These are phyloP conservation scores for Hymenoscyphus occultus DNA, from an alignment of 2,329 filamentous ascomycete genomes.

Conservation along the genomic window DNA sequence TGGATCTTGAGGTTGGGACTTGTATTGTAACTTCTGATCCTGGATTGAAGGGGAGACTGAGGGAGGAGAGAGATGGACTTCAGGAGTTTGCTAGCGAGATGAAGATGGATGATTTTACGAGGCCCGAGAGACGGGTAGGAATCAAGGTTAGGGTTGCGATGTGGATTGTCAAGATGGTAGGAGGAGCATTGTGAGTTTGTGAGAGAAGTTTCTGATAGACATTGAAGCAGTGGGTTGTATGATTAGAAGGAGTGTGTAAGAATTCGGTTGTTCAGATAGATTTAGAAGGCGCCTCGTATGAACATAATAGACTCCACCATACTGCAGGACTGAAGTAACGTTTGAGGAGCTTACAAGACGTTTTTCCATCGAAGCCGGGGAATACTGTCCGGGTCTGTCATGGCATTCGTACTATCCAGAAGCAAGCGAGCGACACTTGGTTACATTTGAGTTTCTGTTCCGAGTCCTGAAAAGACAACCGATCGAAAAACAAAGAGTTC, in stretches of 20 bases:
- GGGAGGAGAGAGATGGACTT: slow-evolving; percentile 76
- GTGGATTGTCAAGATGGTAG: slow-evolving; percentile 86
- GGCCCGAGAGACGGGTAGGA: slow-evolving; percentile 77
- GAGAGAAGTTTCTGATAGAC: too few relatives aligned
- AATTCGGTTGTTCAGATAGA: background rate
- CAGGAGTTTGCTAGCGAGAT: slow-evolving; percentile 69
- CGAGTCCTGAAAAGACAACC: too few relatives aligned
- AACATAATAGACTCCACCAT: too few relatives aligned
- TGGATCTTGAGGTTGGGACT: slow-evolving; percentile 88
- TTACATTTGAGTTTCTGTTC: too few relatives aligned
- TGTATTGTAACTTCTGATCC: slow-evolving; percentile 79
- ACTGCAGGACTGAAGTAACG: too few relatives aligned
- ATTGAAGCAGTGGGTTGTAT: background rate
- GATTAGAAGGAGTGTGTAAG: background rate
- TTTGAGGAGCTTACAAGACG: too few relatives aligned
- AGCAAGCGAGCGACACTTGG: too few relatives aligned
- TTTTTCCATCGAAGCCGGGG: too few relatives aligned
- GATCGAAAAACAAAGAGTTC: too few relatives aligned
- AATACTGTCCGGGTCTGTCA: too few relatives aligned
- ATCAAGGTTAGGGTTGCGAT: slow-evolving; percentile 84
- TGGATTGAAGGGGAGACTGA: slow-evolving; percentile 67
- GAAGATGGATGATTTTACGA: slow-evolving; percentile 74
- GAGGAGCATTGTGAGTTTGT: slow-evolving; percentile 69
- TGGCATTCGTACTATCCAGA: too few relatives aligned
- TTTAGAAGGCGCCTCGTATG: background rate